Percentiles rank a stretch among this genome's conserved stretches.
Evolutionary conservation across 176 grass and related monocot species (phyloP).

Genomic region (Eremochloa ophiuroides): DNA sequence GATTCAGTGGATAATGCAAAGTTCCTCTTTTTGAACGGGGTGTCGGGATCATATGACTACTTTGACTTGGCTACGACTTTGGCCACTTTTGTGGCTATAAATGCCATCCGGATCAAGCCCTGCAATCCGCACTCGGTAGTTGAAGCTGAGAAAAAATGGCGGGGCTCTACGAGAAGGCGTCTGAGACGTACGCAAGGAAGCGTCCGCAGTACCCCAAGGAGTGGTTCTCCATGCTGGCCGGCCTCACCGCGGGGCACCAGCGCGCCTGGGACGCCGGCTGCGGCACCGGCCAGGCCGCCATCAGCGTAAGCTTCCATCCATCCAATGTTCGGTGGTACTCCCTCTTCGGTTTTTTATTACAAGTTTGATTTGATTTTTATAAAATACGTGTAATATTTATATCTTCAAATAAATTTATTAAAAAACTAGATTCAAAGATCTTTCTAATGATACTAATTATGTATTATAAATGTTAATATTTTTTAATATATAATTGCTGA

Average conservation of each 20-base stretch:
- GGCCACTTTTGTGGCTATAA: conserved; percentile 15
- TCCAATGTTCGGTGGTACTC: neutral
- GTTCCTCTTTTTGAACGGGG: neutral
- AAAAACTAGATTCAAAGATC: too few relatives aligned
- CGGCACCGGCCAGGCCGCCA: conserved; percentile 55
- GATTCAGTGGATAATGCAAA: conserved; percentile 25
- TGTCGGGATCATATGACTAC: conserved; percentile 2
- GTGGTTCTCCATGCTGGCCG: conserved; percentile 50
- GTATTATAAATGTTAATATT: too few relatives aligned
- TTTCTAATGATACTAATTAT: too few relatives aligned
- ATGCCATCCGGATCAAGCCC: conserved; percentile 12
- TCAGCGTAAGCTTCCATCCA: conserved; percentile 39
- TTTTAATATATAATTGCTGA: too few relatives aligned
- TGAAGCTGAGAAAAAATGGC: conserved; percentile 34
- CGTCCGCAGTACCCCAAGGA: conserved; percentile 58
- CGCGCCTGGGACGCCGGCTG: conserved; percentile 58
- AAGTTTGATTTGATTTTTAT: too few relatives aligned
- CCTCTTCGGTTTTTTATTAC: too few relatives aligned
- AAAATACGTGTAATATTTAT: too few relatives aligned
- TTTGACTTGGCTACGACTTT: conserved; percentile 28
- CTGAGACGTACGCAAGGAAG: conserved; percentile 45
- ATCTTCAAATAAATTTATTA: too few relatives aligned
- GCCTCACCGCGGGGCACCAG: conserved; percentile 40
- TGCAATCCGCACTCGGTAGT: neutral
- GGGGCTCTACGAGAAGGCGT: conserved; percentile 31